A percentile compares a stretch with the other conserved stretches of the same genome.
Evolutionary conservation across 106 monocot genomes (phyloP).

Genomic region (Allium cepa): DNA sequence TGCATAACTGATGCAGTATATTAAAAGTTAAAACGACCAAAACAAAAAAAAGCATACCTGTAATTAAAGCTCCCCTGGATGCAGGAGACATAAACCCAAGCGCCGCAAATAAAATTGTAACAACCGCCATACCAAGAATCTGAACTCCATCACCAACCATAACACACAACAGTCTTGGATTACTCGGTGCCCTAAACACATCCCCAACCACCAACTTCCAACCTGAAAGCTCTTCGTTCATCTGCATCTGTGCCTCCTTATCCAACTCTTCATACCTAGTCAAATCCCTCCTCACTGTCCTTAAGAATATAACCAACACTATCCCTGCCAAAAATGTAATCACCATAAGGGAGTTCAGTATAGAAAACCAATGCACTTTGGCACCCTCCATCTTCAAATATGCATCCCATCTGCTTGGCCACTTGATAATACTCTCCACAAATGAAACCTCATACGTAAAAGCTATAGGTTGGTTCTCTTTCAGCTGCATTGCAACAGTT

Average conservation of each 20-base stretch:
- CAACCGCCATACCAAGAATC: constrained; percentile 51
- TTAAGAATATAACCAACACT: constrained; percentile 45
- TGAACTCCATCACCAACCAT: constrained; percentile 60
- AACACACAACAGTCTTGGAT: constrained; percentile 38
- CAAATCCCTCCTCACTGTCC: constrained; percentile 56
- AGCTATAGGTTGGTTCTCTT: constrained; percentile 31
- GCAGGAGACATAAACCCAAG: constrained; percentile 67
- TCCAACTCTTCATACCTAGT: constrained; percentile 46
- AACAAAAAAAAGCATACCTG: constrained; percentile 38
- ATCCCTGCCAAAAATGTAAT: constrained; percentile 52
- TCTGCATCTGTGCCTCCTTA: constrained; percentile 40
- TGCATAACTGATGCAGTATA: no score
- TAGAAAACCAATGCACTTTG: constrained; percentile 68
- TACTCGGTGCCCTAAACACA: constrained; percentile 39
- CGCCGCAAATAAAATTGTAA: constrained; percentile 54
- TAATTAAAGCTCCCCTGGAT: constrained; percentile 42
- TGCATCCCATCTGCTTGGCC: constrained; percentile 56
- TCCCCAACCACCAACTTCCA: constrained; percentile 64
- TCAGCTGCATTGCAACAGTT: constrained; percentile 30
- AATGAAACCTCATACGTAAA: constrained; percentile 48
- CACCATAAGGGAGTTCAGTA: constrained; percentile 52
- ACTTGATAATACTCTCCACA: constrained; percentile 38
- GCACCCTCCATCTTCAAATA: constrained; percentile 56
- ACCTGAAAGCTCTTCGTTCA: constrained; percentile 50
- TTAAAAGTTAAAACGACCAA: not conserved